phyloP scores from a whole-genome alignment of 164 flowering plant genomes.

The Umbellularia californica region DNA sequence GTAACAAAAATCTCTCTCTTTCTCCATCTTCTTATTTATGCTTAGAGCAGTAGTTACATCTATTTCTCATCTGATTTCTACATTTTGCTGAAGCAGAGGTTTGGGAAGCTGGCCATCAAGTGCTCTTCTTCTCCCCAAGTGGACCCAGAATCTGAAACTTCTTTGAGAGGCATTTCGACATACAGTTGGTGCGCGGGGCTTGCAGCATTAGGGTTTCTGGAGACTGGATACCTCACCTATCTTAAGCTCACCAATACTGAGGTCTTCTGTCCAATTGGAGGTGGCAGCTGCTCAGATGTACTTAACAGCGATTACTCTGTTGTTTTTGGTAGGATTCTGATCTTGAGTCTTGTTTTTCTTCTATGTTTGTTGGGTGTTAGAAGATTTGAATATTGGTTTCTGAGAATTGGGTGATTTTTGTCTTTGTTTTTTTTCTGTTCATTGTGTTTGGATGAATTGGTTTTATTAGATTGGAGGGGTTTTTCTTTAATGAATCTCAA shows the following conservation, averaged over 20 bases:
- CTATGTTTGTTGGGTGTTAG: neutral
- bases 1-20: slow-evolving; percentile 14
- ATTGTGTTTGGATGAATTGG: no score
- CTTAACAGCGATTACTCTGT: slow-evolving; percentile 79
- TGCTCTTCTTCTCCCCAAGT: slow-evolving; percentile 26
- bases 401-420: neutral
- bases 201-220: slow-evolving; percentile 71
- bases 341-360: neutral
- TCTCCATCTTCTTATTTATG: neutral
- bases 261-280: slow-evolving; percentile 80
- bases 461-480: no score
- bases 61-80: neutral
- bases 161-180: slow-evolving; percentile 32
- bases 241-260: slow-evolving; percentile 68
- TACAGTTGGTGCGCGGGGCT: slow-evolving; percentile 66
- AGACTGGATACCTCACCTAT: slow-evolving; percentile 79
- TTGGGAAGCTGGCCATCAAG: slow-evolving; percentile 29
- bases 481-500: no score
- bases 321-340: slow-evolving; percentile 55
- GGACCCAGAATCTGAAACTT: slow-evolving; percentile 14
- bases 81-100: slow-evolving; percentile 18
- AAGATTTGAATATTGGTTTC: neutral
- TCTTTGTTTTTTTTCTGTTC: no score
- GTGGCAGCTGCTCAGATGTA: slow-evolving; percentile 64
- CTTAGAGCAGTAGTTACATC: no score